phyloP scores from a whole-genome alignment of 441 rosid genomes.

The Erodium texanum region DNA sequence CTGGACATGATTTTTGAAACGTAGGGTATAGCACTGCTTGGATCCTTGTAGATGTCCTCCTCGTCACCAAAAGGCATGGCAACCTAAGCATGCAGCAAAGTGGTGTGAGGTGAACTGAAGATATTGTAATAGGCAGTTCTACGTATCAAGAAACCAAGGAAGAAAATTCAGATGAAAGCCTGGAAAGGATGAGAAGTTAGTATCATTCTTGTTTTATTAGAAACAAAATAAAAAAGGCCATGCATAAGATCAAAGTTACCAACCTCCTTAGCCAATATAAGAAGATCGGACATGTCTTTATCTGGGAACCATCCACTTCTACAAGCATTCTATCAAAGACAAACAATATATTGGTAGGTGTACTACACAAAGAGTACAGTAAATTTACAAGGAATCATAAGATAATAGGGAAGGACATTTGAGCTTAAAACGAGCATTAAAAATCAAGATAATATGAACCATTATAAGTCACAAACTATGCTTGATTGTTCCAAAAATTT shows the following conservation, averaged over 20 bases:
- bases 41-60: not conserved
- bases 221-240: not conserved
- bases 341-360: not conserved
- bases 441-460: not conserved
- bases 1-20: constrained; percentile 8
- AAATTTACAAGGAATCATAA: not conserved
- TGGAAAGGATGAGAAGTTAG: not conserved
- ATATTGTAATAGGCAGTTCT: not conserved
- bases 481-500: not conserved
- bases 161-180: not conserved
- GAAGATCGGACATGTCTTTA: not conserved
- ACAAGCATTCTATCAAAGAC: constrained; percentile 7
- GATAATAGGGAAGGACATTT: not conserved
- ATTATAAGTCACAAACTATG: not conserved
- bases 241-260: not conserved
- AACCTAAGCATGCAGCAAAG: not conserved
- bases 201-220: not conserved
- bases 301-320: constrained; percentile 2
- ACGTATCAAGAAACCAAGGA: not conserved
- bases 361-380: not conserved
- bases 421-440: not conserved
- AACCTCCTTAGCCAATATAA: constrained; percentile 5
- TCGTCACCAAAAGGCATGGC: not conserved
- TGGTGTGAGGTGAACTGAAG: not conserved
- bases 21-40: not conserved